Evolutionary conservation across 441 rosid genomes (phyloP).

Genomic region (Dalechampia spathulata): DNA sequence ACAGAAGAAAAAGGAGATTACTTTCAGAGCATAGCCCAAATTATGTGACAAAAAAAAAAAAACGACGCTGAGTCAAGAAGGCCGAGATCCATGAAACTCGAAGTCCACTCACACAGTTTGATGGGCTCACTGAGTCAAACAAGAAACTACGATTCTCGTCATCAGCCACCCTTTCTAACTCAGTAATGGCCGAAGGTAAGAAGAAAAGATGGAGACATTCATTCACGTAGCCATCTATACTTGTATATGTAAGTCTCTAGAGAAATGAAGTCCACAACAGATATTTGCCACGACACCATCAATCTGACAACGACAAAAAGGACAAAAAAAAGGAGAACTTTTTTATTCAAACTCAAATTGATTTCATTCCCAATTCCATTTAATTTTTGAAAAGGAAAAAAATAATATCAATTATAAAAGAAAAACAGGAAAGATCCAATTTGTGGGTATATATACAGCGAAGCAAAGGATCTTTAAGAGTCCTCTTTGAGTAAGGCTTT

Average conservation of each 20-base stretch:
- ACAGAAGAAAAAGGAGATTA: too few species aligned
- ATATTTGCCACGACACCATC: constrained; percentile 9
- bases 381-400: not conserved
- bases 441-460: constrained; percentile 22
- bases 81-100: too few species aligned
- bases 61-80: too few species aligned
- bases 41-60: too few species aligned
- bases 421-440: constrained; percentile 16
- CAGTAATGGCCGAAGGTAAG: too few species aligned
- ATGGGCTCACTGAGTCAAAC: too few species aligned
- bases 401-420: constrained; percentile 5
- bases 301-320: constrained; percentile 9
- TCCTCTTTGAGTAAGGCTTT: constrained; percentile 53
- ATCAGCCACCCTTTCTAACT: too few species aligned
- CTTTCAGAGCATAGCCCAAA: too few species aligned
- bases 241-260: not conserved
- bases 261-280: not conserved
- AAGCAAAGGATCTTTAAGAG: constrained; percentile 28
- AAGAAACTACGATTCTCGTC: too few species aligned
- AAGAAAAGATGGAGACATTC: too few species aligned
- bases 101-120: too few species aligned
- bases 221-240: too few species aligned
- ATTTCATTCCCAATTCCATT: not conserved
- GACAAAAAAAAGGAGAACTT: not conserved
- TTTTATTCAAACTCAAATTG: not conserved